These are phyloP conservation scores for Akanthomyces uredinophilus DNA, from an alignment of 2,329 filamentous ascomycete species.

Conservation along the genomic window DNA sequence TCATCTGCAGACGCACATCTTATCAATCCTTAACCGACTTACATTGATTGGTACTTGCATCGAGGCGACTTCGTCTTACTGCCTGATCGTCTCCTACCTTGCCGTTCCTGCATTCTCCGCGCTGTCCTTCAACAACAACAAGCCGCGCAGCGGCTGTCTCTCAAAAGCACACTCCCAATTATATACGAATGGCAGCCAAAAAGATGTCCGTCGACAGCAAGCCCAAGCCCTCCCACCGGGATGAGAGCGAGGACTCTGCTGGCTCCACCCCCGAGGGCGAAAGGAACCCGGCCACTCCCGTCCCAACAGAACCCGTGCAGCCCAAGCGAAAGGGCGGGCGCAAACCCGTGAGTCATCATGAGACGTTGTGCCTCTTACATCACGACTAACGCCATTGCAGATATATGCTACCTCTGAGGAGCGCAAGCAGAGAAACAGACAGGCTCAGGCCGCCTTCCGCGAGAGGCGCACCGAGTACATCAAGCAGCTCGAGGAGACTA, in stretches of 20 bases:
- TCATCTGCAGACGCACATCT: not conserved
- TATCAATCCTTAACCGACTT: not conserved
- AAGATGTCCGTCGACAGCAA: slow-evolving; percentile 65
- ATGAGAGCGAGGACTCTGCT: slow-evolving; percentile 58
- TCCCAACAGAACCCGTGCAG: slow-evolving; percentile 47
- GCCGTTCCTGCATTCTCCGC: not conserved
- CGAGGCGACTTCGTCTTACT: not conserved
- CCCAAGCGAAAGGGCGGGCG: slow-evolving; percentile 96
- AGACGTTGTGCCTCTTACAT: slow-evolving; percentile 52
- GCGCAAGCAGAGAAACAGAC: slow-evolving; percentile 93
- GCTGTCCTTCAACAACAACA: not conserved
- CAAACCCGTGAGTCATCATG: slow-evolving; percentile 73
- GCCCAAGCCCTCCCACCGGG: slow-evolving; percentile 35
- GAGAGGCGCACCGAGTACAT: slow-evolving; percentile 98
- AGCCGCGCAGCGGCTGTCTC: not conserved
- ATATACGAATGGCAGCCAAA: slow-evolving; percentile 53
- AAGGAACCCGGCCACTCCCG: slow-evolving; percentile 30
- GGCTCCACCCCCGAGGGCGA: slow-evolving; percentile 58
- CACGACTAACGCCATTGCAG: slow-evolving; percentile 40
- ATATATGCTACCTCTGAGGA: slow-evolving; percentile 99
- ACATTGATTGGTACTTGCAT: not conserved
- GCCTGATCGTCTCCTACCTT: not conserved
- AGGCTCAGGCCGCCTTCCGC: slow-evolving; percentile 94
- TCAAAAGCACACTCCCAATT: slow-evolving; percentile 22
- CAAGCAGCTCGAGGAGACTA: slow-evolving; percentile 96